Base-by-base conservation (phyloP, 2,329 filamentous ascomycete species). In the Hirsutella thompsonii region DNA sequence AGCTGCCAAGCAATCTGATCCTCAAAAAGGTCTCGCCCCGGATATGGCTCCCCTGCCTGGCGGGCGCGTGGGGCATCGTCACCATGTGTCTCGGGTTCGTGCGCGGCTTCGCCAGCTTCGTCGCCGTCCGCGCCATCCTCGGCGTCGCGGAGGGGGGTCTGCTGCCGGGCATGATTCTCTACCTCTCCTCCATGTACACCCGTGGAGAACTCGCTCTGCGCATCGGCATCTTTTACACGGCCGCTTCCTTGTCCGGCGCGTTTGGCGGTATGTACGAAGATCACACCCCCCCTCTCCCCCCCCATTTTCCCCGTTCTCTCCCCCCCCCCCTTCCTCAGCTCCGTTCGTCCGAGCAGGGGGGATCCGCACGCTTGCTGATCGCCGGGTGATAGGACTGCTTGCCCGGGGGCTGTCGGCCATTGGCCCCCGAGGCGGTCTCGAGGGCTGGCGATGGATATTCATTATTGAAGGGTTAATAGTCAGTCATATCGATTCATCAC, bases 171-270 rank as follows among this genome's bases (percentile, higher is more conserved):
- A 82, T 83, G 66, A 69, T 81, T 1, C 60, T 84, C 2, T 83
- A 83, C 50, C 65, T 84, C 11, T 79, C 76, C 0, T 65, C 68
- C 6, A 70, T 83, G 46, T 79, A 82, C 49, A 71, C 67, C 16
- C 64, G 76, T 18, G 63, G 68, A 1, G 76, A 81, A 47, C 61
- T 81, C 46, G 74, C 76, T 0, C 55, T 81, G 30, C 66, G 79
- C 4, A 79, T 83, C 38, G 79, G 77, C 23, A 61, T 83, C 5
- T 82, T 83, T 51, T 83, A 81, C 53, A 81, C 76, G 1, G 76
- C 77, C 2, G 76, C 78, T 0, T 79, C 76, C 1, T 57, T 83
- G 5, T 79, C 75, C 0, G 76, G 77, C 2, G 76, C 76, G 1
- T 81, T 81, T 52, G 43, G 44, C 57, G 67, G 74, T 5, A 19